A percentile compares a stretch with the other conserved stretches of the same genome.
phyloP scores from a whole-genome alignment of 2,329 filamentous ascomycete genomes.

The Corynespora cassiicola region DNA sequence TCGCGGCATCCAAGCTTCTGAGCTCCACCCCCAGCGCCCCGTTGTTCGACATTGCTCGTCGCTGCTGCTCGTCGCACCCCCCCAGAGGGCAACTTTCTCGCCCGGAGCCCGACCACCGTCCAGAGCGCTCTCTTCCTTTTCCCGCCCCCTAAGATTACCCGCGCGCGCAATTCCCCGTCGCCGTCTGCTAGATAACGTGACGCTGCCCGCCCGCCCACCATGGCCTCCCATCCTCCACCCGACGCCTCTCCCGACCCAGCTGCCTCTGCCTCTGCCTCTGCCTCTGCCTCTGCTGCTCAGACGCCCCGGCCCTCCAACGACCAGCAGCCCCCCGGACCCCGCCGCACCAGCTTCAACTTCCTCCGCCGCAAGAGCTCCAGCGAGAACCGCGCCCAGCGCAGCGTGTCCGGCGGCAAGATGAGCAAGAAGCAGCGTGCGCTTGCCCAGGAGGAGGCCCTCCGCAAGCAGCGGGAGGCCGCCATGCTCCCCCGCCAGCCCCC shows the following conservation, averaged over 20 bases:
- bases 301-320: constrained; percentile 23
- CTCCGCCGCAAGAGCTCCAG: constrained; percentile 42
- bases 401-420: constrained; percentile 45
- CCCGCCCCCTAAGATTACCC: constrained; percentile 32
- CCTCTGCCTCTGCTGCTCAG: background rate
- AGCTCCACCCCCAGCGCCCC: no score
- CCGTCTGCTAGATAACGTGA: constrained; percentile 25
- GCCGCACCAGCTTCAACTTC: constrained; percentile 45
- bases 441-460: constrained; percentile 58
- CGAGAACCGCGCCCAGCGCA: constrained; percentile 32
- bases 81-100: no score
- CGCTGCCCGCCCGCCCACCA: constrained; percentile 29
- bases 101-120: constrained; percentile 18
- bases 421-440: constrained; percentile 65
- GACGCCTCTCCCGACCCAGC: constrained; percentile 38
- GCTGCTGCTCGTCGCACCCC: no score
- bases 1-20: no score
- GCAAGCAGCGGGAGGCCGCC: constrained; percentile 62
- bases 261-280: constrained; percentile 4
- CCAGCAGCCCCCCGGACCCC: constrained; percentile 15
- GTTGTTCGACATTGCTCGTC: no score
- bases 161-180: constrained; percentile 11
- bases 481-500: constrained; percentile 66
- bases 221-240: constrained; percentile 32
- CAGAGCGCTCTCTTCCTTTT: constrained; percentile 26